Evolutionary conservation across 2,329 filamentous ascomycete genomes (phyloP), one percentile per base, ranked within the genome.

Genomic region (Biscogniauxia mediterranea): DNA sequence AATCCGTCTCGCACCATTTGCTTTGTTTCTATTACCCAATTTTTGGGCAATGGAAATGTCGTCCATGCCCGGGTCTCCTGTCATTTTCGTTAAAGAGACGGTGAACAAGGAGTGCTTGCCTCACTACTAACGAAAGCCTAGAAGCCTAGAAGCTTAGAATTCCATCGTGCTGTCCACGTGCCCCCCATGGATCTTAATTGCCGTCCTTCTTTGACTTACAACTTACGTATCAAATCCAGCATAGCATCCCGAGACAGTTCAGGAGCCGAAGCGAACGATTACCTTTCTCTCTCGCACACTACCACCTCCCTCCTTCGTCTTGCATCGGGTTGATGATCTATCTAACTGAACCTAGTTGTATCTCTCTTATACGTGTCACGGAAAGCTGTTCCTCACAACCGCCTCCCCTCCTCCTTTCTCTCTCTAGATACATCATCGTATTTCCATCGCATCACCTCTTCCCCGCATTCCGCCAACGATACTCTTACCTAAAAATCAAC

Each of bases 21-120:
- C 72, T 74, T 71, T 71, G 75, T 81, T 81, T 81, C 69, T 69
- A 81, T 81, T 81, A 81, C 79, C 71, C 77, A 81, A 81, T 81
- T 67, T 61, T 68, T 72, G 63, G 62, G 66, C 68, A 68, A 73
- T 71, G 61, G 62, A 70, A 70, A 60, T 63, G 52, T 61, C 60
- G 54, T 58, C 64, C 61, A 58, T 56, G 66, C 42, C 59, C 55
- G 42, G 46, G 58, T 59, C 62, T 58, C 61, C 42, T 60, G 65
- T 55, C 21, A 52, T n/a, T 46, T 46, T n/a, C 38, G 7, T 46
- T 46, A 46, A 46, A 46, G 38, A 46, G 38, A 46, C 38, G 38
- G 38, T 46, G 38, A 46, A 46, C 38, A 46, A 17, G 11, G 17
- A n/a, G 13, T 46, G 23, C 23, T 46, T 46, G 38, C 38, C 38